Evolutionary conservation across 768 basidiomycete species (phyloP).

Genomic region (Mrakia frigida): DNA sequence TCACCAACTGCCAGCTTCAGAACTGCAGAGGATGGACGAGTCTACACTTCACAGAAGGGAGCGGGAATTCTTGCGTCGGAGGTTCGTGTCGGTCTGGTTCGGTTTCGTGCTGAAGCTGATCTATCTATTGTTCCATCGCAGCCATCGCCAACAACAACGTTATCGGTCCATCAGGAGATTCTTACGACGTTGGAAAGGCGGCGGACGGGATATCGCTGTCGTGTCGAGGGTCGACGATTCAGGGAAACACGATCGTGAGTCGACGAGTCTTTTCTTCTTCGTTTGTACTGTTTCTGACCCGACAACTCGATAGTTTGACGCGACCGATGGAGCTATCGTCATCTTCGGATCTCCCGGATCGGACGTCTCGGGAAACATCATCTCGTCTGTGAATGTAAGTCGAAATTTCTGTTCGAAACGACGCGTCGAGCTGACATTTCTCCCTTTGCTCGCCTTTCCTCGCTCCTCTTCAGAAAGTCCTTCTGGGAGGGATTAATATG

Average conservation of each 20-base stretch:
- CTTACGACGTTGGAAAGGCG: too few species aligned
- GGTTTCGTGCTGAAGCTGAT: not conserved
- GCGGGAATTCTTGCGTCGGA: not conserved
- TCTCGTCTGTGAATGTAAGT: not conserved
- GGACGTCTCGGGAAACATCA: not conserved
- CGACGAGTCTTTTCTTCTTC: too few species aligned
- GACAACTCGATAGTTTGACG: not conserved
- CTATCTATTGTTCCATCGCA: not conserved
- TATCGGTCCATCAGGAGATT: too few species aligned
- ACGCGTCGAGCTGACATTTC: not conserved
- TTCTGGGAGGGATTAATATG: slow-evolving; percentile 16
- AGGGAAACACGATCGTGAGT: too few species aligned
- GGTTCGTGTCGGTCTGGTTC: not conserved
- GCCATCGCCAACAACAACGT: not conserved
- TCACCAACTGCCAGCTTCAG: slow-evolving; percentile 2
- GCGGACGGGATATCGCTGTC: too few species aligned
- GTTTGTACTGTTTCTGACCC: too few species aligned
- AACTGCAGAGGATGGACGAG: slow-evolving; percentile 17
- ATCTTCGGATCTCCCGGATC: slow-evolving; percentile 13
- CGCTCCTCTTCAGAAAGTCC: not conserved
- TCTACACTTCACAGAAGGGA: slow-evolving; percentile 20
- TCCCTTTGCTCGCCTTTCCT: too few species aligned
- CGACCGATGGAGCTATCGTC: slow-evolving; percentile 18
- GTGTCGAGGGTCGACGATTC: too few species aligned
- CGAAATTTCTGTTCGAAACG: not conserved